Base-by-base conservation (phyloP, 768 basidiomycete genomes). In the Leccinellum albellum region DNA sequence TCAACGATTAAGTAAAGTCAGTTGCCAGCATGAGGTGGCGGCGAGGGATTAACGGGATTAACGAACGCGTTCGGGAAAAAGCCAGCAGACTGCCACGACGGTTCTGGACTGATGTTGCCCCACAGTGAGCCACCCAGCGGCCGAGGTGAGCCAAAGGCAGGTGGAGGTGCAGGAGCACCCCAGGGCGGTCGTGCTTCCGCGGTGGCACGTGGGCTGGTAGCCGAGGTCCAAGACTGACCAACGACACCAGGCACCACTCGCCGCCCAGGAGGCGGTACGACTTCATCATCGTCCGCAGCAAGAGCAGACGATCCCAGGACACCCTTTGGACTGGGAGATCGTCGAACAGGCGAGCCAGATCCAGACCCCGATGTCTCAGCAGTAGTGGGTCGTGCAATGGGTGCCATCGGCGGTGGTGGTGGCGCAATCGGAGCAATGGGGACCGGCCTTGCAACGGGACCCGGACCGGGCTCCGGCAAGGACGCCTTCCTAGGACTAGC, bases 251-350 rank as follows among this genome's bases (percentile, higher is more conserved):
- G 71, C 1, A 68, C 74, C 40, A 69, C 71, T 8, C 81, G 74
- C 49, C 82, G 70, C 35, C 81, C 74, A 7, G 78, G 77, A 17
- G 79, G 73, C 40, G 78, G 72, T 15, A 91, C 81, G 12, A 91
- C 86, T 66, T 91, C 89, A 67, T 92, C 90, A 58, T 89, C 89
- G 58, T 90, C 89, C 14, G 88, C 82, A 3, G 85, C 82, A 20
- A 91, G 78, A 20, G 90, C 89, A 5, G 87, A 87, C 14, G 89
- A 91, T 13, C 90, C 90, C 7, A 91, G 76, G 33, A 85, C 73
- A 40, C 84, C 84, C 66, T 90, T 91, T 9, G 81, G 81, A 58
- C 79, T 81, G 4, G 80, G 78, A 33, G 81, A 79, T 10, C 79
- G 76, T 46, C 77, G 74, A 17, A 71, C 72, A 12, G 82, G 79